Evolutionary conservation across 1,284 basidiomycete genomes (phyloP).

Genomic region (Moesziomyces parantarcticus): DNA sequence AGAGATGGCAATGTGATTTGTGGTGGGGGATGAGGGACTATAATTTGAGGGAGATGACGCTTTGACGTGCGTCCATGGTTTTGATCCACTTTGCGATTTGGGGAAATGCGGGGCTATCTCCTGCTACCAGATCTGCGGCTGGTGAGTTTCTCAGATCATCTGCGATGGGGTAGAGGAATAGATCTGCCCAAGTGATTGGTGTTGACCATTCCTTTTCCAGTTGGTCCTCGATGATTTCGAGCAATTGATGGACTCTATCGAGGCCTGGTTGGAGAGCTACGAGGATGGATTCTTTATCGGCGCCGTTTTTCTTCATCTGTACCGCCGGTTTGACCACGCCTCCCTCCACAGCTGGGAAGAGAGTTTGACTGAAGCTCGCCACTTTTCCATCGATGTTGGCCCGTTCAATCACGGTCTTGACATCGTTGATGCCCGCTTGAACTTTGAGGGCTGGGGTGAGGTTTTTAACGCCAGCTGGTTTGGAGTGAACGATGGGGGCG

Average conservation of each 20-base stretch:
- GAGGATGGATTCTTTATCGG: constrained; percentile 27
- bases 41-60: constrained; percentile 17
- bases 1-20: background rate
- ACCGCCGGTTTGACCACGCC: constrained; percentile 37
- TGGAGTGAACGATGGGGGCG: constrained; percentile 7
- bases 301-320: constrained; percentile 36
- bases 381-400: constrained; percentile 25
- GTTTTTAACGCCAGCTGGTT: background rate
- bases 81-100: constrained; percentile 25
- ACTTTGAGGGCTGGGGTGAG: constrained; percentile 22
- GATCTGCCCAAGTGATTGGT: constrained; percentile 33
- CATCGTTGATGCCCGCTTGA: constrained; percentile 3
- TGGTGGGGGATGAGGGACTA: constrained; percentile 5
- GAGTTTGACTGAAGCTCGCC: constrained; percentile 21
- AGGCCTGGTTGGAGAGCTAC: constrained; percentile 26
- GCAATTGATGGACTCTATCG: constrained; percentile 6
- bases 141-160: constrained; percentile 30
- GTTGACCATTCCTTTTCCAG: background rate
- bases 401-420: constrained; percentile 4
- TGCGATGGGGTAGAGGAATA: constrained; percentile 45
- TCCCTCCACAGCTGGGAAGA: constrained; percentile 34
- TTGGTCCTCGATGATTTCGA: constrained; percentile 35
- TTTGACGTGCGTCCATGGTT: constrained; percentile 19
- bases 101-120: constrained; percentile 15
- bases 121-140: constrained; percentile 9